Evolutionary conservation across 306 rosid genomes (phyloP).

Genomic region (Oemleria cerasiformis): DNA sequence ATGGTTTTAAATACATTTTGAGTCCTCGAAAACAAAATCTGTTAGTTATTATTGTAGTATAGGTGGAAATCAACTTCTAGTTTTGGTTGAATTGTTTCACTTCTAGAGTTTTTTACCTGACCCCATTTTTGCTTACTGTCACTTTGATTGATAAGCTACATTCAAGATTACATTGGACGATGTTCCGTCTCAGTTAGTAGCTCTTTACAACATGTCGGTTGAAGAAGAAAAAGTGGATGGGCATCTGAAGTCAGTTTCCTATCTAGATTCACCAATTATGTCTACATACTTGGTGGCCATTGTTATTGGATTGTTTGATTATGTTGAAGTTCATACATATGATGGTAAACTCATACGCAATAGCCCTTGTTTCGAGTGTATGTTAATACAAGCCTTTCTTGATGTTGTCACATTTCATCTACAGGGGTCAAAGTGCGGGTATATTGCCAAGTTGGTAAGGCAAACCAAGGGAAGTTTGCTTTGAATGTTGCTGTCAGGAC

Average conservation of each 20-base stretch:
- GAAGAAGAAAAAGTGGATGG: constrained; percentile 64
- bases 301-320: no score
- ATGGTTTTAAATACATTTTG: no score
- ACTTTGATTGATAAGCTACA: constrained; percentile 63
- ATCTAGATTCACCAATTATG: constrained; percentile 84
- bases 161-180: constrained; percentile 83
- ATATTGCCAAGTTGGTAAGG: no score
- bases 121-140: neutral
- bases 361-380: no score
- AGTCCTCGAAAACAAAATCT: no score
- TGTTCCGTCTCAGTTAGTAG: constrained; percentile 68
- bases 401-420: no score
- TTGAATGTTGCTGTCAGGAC: constrained; percentile 72
- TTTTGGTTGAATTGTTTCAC: neutral
- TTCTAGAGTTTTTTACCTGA: neutral
- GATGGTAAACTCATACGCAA: no score
- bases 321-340: no score
- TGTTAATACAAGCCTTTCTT: no score
- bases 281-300: constrained; percentile 93
- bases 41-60: no score
- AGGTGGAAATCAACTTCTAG: no score
- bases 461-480: constrained; percentile 88
- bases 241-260: constrained; percentile 59
- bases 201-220: constrained; percentile 93
- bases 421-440: no score